Evolutionary conservation across 2,329 filamentous ascomycete species (phyloP), one percentile per base, ranked within the genome.

Genomic region (Fusarium algeriense): DNA sequence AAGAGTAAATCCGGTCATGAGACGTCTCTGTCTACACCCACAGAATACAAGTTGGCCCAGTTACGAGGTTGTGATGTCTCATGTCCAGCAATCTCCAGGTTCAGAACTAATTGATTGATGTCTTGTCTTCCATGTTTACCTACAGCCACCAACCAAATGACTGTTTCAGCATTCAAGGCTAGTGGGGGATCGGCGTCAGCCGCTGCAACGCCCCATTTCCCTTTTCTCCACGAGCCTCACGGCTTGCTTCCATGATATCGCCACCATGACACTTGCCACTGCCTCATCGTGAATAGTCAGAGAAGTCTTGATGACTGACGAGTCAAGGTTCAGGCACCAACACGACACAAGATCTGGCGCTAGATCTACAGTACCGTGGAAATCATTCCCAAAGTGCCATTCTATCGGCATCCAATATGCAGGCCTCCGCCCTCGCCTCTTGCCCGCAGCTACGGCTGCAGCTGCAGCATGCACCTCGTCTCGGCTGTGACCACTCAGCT

Each of bases 151-250:
- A 64, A 58, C 46, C 40, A 68, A 20, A 66, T 44, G 53, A 28
- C 43, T 44, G 19, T 35, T 69, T 46, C 50, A 32, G 46, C 40
- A 46, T 40, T 49, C 46, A 49, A 52, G 38, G 35, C 53, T 64
- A 34, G 69, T 49, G 69, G 60, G 69, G 69, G 69, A 72, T 72
- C 69, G 49, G 48, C 69, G 61, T 70, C 69, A 73, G 69, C 65
- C 69, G 60, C 64, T 41, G 41, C 32, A 28, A 28, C 46, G 63
- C 69, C 66, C 64, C 64, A 55, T 68, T 56, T 63, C 34, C 49
- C 34, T 28, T 41, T 40, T 34, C 12, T 15, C 20, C n/a, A 41
- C 52, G 61, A 73, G 61, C 69, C 69, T 72, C 67, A 73, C 69
- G 69, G 69, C 69, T 72, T 67, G 53, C 49, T 72, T 72, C 69